Evolutionary conservation across 169 alveolate species (phyloP).

Genomic region (Fabrea salina): DNA sequence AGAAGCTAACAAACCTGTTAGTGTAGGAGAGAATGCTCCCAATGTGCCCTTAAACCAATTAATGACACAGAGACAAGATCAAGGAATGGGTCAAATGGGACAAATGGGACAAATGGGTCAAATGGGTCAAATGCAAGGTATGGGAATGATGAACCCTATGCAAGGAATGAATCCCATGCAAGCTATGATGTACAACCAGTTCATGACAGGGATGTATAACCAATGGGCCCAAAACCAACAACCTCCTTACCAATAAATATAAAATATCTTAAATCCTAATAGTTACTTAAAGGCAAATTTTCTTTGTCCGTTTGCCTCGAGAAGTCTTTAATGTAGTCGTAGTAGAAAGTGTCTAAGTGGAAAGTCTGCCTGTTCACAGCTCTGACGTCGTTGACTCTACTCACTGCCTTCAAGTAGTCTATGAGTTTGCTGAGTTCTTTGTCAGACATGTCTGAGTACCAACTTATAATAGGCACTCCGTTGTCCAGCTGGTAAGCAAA

Average conservation of each 20-base stretch:
- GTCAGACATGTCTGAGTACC: constrained; percentile 54
- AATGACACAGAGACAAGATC: background rate
- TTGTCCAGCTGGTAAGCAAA: constrained; percentile 58
- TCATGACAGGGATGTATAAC: constrained; percentile 33
- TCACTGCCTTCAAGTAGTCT: constrained; percentile 9
- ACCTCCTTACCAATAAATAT: too few species aligned
- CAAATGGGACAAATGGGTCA: background rate
- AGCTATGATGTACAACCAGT: constrained; percentile 24
- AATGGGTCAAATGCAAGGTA: background rate
- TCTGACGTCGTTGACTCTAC: background rate
- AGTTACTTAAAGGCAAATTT: background rate
- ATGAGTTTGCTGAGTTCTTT: constrained; percentile 42
- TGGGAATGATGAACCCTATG: background rate
- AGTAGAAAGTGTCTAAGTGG: constrained; percentile 14
- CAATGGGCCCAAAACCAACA: too few species aligned
- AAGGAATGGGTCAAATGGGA: background rate
- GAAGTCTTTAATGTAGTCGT: constrained; percentile 12
- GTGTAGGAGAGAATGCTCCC: background rate
- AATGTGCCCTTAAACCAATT: constrained; percentile 15
- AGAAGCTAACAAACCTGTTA: constrained; percentile 24
- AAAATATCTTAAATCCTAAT: background rate
- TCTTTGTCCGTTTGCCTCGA: background rate
- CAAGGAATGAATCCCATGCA: background rate
- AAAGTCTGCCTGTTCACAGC: background rate
- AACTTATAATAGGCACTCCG: constrained; percentile 67